These are phyloP conservation scores for Globisporangium canariense DNA, from an alignment of 352 stramenopile genomes.

Conservation along the genomic window DNA sequence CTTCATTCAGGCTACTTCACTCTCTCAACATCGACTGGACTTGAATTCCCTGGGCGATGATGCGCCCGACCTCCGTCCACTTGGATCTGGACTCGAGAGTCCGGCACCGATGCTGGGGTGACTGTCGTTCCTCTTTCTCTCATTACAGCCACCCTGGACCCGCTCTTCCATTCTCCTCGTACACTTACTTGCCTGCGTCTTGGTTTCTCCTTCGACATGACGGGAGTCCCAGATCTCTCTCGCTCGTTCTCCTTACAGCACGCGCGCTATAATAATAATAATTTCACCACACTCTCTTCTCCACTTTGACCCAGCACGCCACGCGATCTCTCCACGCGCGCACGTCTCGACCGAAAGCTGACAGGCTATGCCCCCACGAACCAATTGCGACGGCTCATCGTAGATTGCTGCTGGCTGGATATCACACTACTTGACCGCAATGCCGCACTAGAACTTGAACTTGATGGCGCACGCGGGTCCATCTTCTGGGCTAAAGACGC, in stretches of 20 bases:
- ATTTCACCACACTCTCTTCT: constrained; percentile 6
- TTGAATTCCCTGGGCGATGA: too few relatives aligned
- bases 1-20: too few relatives aligned
- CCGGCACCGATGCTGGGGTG: neutral
- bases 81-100: too few relatives aligned
- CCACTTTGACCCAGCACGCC: neutral
- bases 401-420: constrained; percentile 5
- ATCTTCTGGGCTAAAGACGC: constrained; percentile 8
- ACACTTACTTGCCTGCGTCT: neutral
- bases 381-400: constrained; percentile 1
- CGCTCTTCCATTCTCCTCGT: neutral
- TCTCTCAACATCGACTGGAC: too few relatives aligned
- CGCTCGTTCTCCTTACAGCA: constrained; percentile 1
- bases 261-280: constrained; percentile 12
- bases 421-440: constrained; percentile 9
- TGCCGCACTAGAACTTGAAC: neutral
- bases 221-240: neutral
- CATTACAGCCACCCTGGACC: neutral
- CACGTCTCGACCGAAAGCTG: neutral
- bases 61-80: too few relatives aligned
- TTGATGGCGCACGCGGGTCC: neutral
- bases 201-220: neutral
- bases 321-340: neutral
- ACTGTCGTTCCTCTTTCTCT: neutral
- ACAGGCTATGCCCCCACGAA: neutral